phyloP scores from a whole-genome alignment of 2,329 filamentous ascomycete species.

The Cercospora sp. region DNA sequence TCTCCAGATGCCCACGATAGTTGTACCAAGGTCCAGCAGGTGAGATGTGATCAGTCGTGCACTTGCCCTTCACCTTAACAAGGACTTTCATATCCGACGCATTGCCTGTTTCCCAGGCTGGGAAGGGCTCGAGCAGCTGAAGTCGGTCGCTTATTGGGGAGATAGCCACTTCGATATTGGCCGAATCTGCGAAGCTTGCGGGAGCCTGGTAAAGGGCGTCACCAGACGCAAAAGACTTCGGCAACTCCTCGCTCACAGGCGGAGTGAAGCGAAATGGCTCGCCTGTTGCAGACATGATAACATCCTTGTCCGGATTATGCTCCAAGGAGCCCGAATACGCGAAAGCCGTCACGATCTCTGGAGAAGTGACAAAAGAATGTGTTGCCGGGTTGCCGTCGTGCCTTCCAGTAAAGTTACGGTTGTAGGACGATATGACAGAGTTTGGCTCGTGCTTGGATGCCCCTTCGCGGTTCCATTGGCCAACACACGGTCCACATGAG shows the following conservation, averaged over 20 bases:
- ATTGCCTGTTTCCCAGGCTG: slow-evolving; percentile 85
- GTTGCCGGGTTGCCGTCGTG: slow-evolving; percentile 94
- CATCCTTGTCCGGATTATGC: slow-evolving; percentile 84
- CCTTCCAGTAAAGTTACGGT: slow-evolving; percentile 98
- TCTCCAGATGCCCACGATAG: slow-evolving; percentile 97
- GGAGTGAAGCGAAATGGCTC: slow-evolving; percentile 86
- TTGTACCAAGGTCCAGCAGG: slow-evolving; percentile 94
- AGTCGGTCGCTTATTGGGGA: slow-evolving; percentile 88
- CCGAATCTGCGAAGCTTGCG: slow-evolving; percentile 66
- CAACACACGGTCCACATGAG: slow-evolving; percentile 86
- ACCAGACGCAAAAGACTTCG: slow-evolving; percentile 80
- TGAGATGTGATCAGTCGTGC: slow-evolving; percentile 94
- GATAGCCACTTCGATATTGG: slow-evolving; percentile 72
- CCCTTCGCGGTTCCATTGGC: slow-evolving; percentile 38
- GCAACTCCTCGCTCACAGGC: slow-evolving; percentile 78
- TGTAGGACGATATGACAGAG: slow-evolving; percentile 97
- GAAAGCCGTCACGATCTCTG: slow-evolving; percentile 83
- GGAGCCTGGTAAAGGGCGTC: slow-evolving; percentile 90
- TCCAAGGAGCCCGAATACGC: slow-evolving; percentile 74
- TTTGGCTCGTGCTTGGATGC: slow-evolving; percentile 85
- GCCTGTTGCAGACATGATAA: slow-evolving; percentile 87
- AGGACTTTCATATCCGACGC: slow-evolving; percentile 78
- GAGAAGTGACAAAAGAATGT: slow-evolving; percentile 87
- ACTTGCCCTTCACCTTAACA: slow-evolving; percentile 95
- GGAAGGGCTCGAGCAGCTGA: slow-evolving; percentile 82